Conservation (phyloP, 441 rosid genomes). For the Gossypium gossypioides region DNA sequence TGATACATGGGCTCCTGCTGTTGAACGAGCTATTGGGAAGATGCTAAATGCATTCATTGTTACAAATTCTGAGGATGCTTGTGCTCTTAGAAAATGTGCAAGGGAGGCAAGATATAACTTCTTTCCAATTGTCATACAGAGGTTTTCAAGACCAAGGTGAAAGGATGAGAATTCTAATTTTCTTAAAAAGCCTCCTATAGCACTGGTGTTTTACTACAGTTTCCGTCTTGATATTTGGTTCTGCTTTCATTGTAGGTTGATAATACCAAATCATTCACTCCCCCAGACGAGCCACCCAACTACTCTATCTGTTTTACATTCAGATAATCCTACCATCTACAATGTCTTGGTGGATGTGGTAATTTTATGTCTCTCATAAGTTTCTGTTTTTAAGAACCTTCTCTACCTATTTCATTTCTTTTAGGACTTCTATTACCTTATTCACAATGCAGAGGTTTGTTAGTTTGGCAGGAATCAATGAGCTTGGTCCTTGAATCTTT, state of each 20-base stretch:
- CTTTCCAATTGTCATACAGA: conserved; percentile 75
- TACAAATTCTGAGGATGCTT: conserved; percentile 71
- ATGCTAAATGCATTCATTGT: conserved; percentile 90
- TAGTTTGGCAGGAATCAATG: background rate
- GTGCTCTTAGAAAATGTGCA: conserved; percentile 64
- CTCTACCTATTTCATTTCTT: conserved; percentile 1
- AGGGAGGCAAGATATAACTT: conserved; percentile 54
- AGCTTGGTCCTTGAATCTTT: background rate
- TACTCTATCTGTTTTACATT: conserved; percentile 55
- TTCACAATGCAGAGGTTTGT: conserved; percentile 2
- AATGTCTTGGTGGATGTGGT: conserved; percentile 97
- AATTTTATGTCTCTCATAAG: conserved; percentile 16
- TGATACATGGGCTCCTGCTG: conserved; percentile 81
- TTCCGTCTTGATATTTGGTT: conserved; percentile 11
- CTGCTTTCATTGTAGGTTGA: conserved; percentile 47
- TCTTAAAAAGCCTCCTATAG: background rate
- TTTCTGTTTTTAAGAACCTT: background rate
- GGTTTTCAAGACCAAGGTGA: conserved; percentile 85
- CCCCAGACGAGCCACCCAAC: conserved; percentile 89
- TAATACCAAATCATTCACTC: conserved; percentile 62
- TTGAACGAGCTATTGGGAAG: conserved; percentile 83
- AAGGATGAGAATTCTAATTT: conserved; percentile 6
- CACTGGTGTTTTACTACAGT: background rate
- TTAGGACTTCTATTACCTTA: background rate
- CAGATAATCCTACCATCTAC: conserved; percentile 64